phyloP scores from a whole-genome alignment of 108 stramenopile genomes.

The Pseudonitzschia multistriata region DNA sequence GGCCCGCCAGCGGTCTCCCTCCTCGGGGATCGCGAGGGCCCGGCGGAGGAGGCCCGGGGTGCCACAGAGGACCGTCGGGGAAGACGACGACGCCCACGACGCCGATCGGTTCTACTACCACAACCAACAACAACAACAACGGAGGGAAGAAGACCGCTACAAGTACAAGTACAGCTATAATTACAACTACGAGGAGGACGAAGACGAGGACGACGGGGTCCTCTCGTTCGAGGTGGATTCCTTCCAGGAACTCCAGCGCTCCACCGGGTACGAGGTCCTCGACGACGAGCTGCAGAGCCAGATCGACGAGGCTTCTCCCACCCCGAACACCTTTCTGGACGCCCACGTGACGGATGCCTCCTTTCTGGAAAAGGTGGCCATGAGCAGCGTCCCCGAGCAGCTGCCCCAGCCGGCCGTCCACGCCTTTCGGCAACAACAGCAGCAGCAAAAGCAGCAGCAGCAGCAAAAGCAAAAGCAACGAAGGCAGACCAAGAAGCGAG shows the following conservation, averaged over 20 bases:
- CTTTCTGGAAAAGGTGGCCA: slow-evolving; percentile 55
- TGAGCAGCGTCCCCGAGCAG: slow-evolving; percentile 50
- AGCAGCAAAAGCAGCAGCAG: not conserved
- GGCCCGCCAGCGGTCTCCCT: not conserved
- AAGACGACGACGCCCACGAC: not conserved
- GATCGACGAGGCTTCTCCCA: slow-evolving; percentile 26
- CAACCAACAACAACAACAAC: too few relatives aligned
- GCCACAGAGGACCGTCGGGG: not conserved
- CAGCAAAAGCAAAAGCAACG: not conserved
- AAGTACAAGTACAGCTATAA: not conserved
- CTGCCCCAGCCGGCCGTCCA: slow-evolving; percentile 43
- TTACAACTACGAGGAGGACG: not conserved
- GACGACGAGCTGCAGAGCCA: slow-evolving; percentile 30
- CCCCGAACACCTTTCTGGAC: slow-evolving; percentile 41
- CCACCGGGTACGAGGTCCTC: slow-evolving; percentile 48
- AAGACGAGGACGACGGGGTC: not conserved
- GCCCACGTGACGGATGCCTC: slow-evolving; percentile 36
- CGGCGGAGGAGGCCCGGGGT: not conserved
- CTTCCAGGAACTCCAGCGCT: slow-evolving; percentile 40
- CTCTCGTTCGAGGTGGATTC: slow-evolving; percentile 20
- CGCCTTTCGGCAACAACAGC: slow-evolving; percentile 23
- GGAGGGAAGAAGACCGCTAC: not conserved
- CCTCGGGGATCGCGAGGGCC: not conserved
- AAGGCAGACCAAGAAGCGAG: slow-evolving; percentile 1
- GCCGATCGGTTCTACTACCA: too few relatives aligned